phyloP scores from a whole-genome alignment of 441 rosid species.

The Flueggea neowawraea region DNA sequence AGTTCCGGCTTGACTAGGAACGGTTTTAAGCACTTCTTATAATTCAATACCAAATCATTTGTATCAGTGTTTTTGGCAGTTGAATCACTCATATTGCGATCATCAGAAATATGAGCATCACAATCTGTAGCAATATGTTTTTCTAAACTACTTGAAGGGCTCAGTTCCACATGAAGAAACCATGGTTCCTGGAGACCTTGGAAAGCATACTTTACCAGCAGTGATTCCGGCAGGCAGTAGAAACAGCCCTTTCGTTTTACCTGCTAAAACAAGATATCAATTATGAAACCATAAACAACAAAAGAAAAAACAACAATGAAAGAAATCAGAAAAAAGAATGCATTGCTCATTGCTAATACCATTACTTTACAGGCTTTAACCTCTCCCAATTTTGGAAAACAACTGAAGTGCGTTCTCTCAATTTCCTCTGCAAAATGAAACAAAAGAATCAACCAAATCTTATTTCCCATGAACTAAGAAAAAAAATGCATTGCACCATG shows the following conservation, averaged over 20 bases:
- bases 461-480: neutral
- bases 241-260: conserved; percentile 36
- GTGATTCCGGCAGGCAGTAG: conserved; percentile 38
- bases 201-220: conserved; percentile 46
- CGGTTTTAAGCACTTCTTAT: neutral
- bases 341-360: conserved; percentile 29
- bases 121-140: conserved; percentile 7
- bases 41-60: neutral
- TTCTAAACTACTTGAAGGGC: conserved; percentile 16
- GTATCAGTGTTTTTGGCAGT: conserved; percentile 3
- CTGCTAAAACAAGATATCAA: conserved; percentile 21
- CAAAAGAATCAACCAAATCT: neutral
- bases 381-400: conserved; percentile 44
- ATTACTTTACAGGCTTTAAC: conserved; percentile 44
- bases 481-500: neutral
- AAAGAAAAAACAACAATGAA: neutral
- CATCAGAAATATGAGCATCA: conserved; percentile 9
- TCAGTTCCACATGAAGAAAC: conserved; percentile 38
- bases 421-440: conserved; percentile 43
- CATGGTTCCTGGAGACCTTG: conserved; percentile 31
- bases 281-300: neutral
- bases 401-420: conserved; percentile 36
- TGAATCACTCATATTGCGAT: neutral
- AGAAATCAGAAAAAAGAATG: neutral
- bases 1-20: neutral